These are phyloP conservation scores for Aspergillus amoenus DNA, from an alignment of 2,329 filamentous ascomycete genomes.

Conservation along the genomic window DNA sequence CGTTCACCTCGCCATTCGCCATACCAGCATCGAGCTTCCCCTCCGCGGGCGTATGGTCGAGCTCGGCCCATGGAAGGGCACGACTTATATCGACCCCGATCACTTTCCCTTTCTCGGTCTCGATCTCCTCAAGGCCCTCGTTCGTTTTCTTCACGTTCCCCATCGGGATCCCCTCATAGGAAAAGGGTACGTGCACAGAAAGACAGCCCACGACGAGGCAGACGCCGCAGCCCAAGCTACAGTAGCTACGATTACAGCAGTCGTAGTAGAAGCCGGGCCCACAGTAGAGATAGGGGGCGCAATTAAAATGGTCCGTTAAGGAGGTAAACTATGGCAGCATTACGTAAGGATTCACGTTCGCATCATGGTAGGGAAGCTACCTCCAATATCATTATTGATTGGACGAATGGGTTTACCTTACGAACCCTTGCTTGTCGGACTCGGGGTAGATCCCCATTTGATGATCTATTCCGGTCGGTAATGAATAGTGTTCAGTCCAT, in stretches of 20 bases:
- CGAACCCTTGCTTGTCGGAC: neutral
- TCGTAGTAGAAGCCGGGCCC: constrained; percentile 50
- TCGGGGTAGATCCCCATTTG: neutral
- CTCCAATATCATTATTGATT: neutral
- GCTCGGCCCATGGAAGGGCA: constrained; percentile 48
- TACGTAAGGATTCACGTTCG: neutral
- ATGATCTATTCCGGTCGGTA: neutral
- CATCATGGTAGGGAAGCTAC: neutral
- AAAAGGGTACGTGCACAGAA: constrained; percentile 33
- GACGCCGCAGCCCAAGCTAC: constrained; percentile 62
- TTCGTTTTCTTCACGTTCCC: constrained; percentile 39
- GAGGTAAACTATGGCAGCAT: constrained; percentile 14
- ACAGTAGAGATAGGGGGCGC: constrained; percentile 47
- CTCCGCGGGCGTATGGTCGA: constrained; percentile 41
- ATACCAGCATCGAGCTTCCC: constrained; percentile 32
- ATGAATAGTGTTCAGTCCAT: neutral
- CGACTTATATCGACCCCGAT: constrained; percentile 61
- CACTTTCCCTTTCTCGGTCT: constrained; percentile 48
- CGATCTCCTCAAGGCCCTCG: constrained; percentile 39
- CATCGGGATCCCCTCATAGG: constrained; percentile 44
- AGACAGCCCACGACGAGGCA: constrained; percentile 39
- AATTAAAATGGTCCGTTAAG: constrained; percentile 29
- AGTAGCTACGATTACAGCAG: constrained; percentile 63
- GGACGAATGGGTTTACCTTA: neutral
- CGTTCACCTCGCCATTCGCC: constrained; percentile 27